Conservation (phyloP, 169 alveolate genomes). For the Nephromyces sp. region DNA sequence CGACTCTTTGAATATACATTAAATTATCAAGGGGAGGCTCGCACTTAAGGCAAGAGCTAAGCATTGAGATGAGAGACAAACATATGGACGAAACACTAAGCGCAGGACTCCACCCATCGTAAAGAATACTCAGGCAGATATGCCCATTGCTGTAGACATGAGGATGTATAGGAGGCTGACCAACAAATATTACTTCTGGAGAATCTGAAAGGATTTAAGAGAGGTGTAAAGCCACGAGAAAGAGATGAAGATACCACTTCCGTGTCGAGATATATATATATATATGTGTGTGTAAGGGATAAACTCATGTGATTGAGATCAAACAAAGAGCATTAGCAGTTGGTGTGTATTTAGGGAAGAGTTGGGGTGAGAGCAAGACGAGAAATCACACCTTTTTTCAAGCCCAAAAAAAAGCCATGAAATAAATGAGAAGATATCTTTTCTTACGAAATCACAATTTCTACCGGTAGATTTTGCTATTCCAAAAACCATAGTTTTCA, state of each 20-base stretch:
- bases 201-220: constrained; percentile 3
- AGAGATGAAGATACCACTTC: background rate
- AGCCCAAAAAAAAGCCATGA: too few relatives aligned
- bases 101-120: constrained; percentile 56
- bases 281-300: background rate
- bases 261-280: background rate
- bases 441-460: too few relatives aligned
- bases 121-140: constrained; percentile 76
- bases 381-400: background rate
- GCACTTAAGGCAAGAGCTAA: constrained; percentile 34
- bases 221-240: background rate
- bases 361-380: too few relatives aligned
- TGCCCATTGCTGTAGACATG: constrained; percentile 88
- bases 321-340: background rate
- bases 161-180: constrained; percentile 78
- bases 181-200: constrained; percentile 22
- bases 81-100: constrained; percentile 36
- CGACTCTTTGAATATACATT: constrained; percentile 33
- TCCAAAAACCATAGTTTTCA: too few relatives aligned
- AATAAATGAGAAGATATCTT: too few relatives aligned
- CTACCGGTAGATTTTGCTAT: too few relatives aligned
- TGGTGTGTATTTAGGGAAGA: background rate
- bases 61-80: constrained; percentile 46
- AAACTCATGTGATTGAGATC: background rate
- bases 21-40: constrained; percentile 40